Percentiles rank a stretch among this genome's conserved stretches.
Conservation (phyloP, 2,329 filamentous ascomycete species). For the Sclerotinia subarctica region DNA sequence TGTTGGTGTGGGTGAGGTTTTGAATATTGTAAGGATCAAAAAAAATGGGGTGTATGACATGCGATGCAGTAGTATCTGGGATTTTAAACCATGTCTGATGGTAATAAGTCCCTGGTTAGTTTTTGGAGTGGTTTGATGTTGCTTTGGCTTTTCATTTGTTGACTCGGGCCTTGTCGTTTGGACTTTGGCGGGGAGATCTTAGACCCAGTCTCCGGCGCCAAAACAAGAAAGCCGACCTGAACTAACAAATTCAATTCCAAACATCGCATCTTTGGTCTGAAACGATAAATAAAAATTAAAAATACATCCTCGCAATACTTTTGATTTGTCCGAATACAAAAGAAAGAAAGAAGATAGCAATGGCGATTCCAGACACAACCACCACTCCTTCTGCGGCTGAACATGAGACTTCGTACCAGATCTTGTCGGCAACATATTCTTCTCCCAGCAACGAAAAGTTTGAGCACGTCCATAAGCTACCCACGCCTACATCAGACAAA, state of each 20-base stretch:
- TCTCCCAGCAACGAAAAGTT: constrained; percentile 51
- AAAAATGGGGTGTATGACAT: constrained; percentile 10
- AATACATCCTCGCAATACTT: neutral
- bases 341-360: neutral
- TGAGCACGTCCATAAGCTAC: constrained; percentile 41
- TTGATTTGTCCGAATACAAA: neutral
- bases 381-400: constrained; percentile 6
- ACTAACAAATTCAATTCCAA: neutral
- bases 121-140: neutral
- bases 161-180: neutral
- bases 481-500: constrained; percentile 39
- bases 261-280: neutral
- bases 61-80: neutral
- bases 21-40: neutral
- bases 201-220: constrained; percentile 13
- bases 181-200: constrained; percentile 10
- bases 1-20: neutral
- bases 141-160: neutral
- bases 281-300: neutral
- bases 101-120: neutral
- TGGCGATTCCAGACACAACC: constrained; percentile 15
- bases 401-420: constrained; percentile 3
- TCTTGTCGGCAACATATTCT: constrained; percentile 48
- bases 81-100: constrained; percentile 13
- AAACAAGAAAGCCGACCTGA: constrained; percentile 3